Evolutionary conservation across 129 eudicot genomes (phyloP).

Genomic region (Rutidosis leptorrhynchoides): DNA sequence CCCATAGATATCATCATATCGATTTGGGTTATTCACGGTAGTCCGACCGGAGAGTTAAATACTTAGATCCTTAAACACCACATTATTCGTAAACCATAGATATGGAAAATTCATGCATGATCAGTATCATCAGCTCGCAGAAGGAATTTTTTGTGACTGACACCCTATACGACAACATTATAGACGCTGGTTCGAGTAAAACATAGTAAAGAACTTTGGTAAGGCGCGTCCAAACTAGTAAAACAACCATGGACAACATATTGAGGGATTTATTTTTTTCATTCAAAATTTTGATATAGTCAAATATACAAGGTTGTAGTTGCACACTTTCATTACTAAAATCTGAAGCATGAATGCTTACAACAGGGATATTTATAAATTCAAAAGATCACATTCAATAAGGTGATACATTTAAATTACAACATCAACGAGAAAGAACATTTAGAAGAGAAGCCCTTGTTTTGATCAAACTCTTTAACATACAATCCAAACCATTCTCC

Average conservation of each 20-base stretch:
- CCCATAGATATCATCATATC: no score
- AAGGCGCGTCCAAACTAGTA: neutral
- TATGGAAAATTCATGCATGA: no score
- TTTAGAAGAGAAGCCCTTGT: constrained; percentile 47
- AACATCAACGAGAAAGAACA: constrained; percentile 31
- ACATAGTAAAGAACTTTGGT: neutral
- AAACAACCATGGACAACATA: neutral
- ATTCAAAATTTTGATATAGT: constrained; percentile 7
- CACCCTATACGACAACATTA: neutral
- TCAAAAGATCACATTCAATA: constrained; percentile 4
- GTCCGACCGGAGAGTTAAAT: no score
- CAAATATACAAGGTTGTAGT: constrained; percentile 29
- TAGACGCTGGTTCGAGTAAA: neutral
- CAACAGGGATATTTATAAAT: neutral
- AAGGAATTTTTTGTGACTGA: neutral
- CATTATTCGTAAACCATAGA: no score
- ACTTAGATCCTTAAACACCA: no score
- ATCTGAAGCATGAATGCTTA: constrained; percentile 31
- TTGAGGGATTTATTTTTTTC: constrained; percentile 1
- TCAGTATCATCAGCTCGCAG: no score
- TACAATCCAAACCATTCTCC: constrained; percentile 48
- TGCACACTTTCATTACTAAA: constrained; percentile 35
- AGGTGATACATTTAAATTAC: neutral
- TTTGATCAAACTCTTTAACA: constrained; percentile 46
- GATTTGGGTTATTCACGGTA: no score